Evolutionary conservation across 805 yeast genomes (phyloP), one percentile per base, ranked within the genome.

Genomic region (Starmerella scarabaei): DNA sequence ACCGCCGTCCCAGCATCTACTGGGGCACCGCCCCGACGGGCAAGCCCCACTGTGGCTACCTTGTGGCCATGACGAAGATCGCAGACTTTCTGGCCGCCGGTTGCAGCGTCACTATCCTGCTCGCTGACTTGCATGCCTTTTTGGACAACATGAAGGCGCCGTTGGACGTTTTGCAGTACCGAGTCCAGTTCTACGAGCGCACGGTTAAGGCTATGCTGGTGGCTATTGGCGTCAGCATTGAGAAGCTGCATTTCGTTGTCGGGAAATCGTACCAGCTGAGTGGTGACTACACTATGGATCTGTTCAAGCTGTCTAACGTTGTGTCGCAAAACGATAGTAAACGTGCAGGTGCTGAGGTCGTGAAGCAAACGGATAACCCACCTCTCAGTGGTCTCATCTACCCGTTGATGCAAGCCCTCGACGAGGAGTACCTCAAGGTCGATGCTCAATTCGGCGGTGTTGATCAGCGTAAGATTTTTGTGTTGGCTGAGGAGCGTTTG

Each of bases 21-120:
- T 91, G 96, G 97, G 99, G 99, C 51, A 86, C 97, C 17, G 99
- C 99, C 6, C 97, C 99, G 45, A 91, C 99, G 4, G 99, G 99
- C 38, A 82, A 75, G 63, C 95, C 97, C 33, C 99, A 91, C 65
- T 86, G 96, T 67, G 99, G 97, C 38, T 91, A 91, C 71, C 84
- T 91, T 57, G 98, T 91, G 29, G 91, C 97, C 38, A 88, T 91
- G 97, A 80, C 93, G 46, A 88, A 91, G 62, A 64, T 91, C 52
- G 97, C 97, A 2, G 86, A 91, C 60, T 84, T 88, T 60, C 71
- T 91, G 61, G 79, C 77, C 55, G 98, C 99, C 15, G 98, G 97
- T 11, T 84, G 94, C 66, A 91, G 84, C 57, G 93, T 91, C 32
- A 84, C 76, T 1, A 91, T 91, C 5, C 69, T 91, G 43, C 61